phyloP scores from a whole-genome alignment of 352 stramenopile genomes.

The Phytophthora lateralis region DNA sequence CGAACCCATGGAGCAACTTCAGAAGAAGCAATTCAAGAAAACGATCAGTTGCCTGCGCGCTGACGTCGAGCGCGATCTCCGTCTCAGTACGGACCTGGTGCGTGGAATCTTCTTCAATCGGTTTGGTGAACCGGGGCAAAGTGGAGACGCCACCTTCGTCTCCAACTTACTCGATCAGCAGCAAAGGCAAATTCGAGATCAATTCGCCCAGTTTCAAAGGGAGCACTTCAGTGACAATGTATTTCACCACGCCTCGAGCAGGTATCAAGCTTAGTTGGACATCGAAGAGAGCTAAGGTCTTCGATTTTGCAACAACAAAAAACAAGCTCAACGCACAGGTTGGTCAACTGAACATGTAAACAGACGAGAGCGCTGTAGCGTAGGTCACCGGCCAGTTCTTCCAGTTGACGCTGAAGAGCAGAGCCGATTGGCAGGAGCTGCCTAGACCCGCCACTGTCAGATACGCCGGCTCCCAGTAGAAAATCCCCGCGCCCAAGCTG shows the following conservation, averaged over 20 bases:
- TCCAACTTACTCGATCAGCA: slow-evolving; percentile 18
- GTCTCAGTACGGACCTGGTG: slow-evolving; percentile 4
- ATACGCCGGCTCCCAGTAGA: slow-evolving; percentile 44
- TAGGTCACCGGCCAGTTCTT: slow-evolving; percentile 19
- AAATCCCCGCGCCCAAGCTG: slow-evolving; percentile 31
- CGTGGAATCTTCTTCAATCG: slow-evolving; percentile 18
- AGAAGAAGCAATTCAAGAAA: slow-evolving; percentile 24
- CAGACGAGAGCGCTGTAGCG: slow-evolving; percentile 30
- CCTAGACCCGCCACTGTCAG: slow-evolving; percentile 25
- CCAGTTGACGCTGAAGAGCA: slow-evolving; percentile 40
- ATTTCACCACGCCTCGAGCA: neutral
- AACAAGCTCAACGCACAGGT: no score
- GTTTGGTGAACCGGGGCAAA: slow-evolving; percentile 11
- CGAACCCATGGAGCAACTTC: slow-evolving; percentile 13
- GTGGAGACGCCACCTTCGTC: slow-evolving; percentile 20
- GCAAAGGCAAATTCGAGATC: slow-evolving; percentile 15
- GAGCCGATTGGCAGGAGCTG: slow-evolving; percentile 31
- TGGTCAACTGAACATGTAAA: slow-evolving; percentile 27
- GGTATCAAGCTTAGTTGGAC: neutral
- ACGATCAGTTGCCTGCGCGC: slow-evolving; percentile 1
- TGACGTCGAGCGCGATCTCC: slow-evolving; percentile 26
- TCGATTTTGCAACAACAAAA: neutral
- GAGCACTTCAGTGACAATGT: neutral
- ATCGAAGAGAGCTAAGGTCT: neutral
- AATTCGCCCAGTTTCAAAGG: slow-evolving; percentile 13